A percentile compares a stretch with the other conserved stretches of the same genome.
These are phyloP conservation scores for Candida gorgasii DNA, from an alignment of 805 yeast genomes.

Conservation along the genomic window DNA sequence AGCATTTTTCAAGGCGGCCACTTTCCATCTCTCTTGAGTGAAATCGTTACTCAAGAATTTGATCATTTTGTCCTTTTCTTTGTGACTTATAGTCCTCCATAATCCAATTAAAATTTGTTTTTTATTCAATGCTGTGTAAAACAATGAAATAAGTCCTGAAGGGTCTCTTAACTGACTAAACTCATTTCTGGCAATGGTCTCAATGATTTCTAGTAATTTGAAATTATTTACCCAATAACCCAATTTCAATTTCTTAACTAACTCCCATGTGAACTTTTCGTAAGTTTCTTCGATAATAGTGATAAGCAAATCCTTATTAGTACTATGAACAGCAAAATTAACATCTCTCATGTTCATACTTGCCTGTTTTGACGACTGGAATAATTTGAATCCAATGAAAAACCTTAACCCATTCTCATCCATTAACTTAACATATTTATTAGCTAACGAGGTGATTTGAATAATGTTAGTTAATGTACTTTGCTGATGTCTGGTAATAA, in stretches of 20 bases:
- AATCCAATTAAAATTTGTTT: slow-evolving; percentile 74
- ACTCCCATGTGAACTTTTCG: slow-evolving; percentile 58
- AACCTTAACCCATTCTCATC: slow-evolving; percentile 73
- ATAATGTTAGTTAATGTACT: slow-evolving; percentile 73
- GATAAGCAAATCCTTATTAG: slow-evolving; percentile 67
- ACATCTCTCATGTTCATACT: slow-evolving; percentile 75
- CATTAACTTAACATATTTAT: slow-evolving; percentile 41
- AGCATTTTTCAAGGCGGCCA: slow-evolving; percentile 92
- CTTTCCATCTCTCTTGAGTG: slow-evolving; percentile 69
- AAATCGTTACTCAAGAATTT: slow-evolving; percentile 79
- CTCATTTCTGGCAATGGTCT: slow-evolving; percentile 69
- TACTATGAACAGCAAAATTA: slow-evolving; percentile 85
- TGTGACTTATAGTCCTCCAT: slow-evolving; percentile 79
- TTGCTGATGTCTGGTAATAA: slow-evolving; percentile 88
- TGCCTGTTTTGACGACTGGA: slow-evolving; percentile 51
- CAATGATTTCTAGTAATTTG: slow-evolving; percentile 47
- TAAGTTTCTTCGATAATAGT: slow-evolving; percentile 47
- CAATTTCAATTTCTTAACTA: slow-evolving; percentile 60
- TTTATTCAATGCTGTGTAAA: slow-evolving; percentile 75
- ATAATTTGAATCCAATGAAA: slow-evolving; percentile 68
- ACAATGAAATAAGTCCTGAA: slow-evolving; percentile 61
- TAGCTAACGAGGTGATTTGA: slow-evolving; percentile 60
- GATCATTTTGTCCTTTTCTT: slow-evolving; percentile 81
- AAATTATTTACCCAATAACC: slow-evolving; percentile 62
- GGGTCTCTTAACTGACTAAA: slow-evolving; percentile 72